Evolutionary conservation across 1,139 yeast genomes (phyloP).

Genomic region (Saccharomyces hybrid): DNA sequence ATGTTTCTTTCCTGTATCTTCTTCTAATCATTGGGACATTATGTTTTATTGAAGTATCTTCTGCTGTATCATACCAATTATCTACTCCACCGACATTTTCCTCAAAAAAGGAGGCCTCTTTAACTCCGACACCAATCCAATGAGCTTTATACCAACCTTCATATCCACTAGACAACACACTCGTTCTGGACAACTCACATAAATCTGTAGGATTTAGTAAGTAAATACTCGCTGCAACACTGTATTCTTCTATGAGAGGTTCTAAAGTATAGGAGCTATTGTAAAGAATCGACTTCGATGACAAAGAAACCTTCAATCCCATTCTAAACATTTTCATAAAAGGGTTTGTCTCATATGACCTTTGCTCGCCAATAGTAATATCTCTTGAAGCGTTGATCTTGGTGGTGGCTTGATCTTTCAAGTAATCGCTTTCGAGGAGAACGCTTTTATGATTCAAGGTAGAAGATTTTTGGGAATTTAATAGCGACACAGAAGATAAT

Average conservation of each 20-base stretch:
- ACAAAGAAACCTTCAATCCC: conserved; percentile 56
- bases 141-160: conserved; percentile 77
- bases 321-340: conserved; percentile 52
- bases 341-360: conserved; percentile 39
- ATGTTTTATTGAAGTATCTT: conserved; percentile 26
- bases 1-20: conserved; percentile 21
- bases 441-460: background rate
- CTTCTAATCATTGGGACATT: conserved; percentile 28
- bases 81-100: conserved; percentile 23
- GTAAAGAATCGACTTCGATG: conserved; percentile 47
- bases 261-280: conserved; percentile 53
- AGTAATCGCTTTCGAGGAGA: background rate
- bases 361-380: conserved; percentile 16
- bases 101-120: conserved; percentile 6
- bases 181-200: conserved; percentile 45
- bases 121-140: conserved; percentile 60
- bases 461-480: conserved; percentile 5
- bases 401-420: background rate
- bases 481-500: conserved; percentile 23
- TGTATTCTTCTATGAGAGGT: conserved; percentile 63
- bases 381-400: conserved; percentile 13
- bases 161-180: conserved; percentile 69
- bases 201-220: conserved; percentile 58
- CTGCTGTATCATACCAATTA: conserved; percentile 25
- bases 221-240: conserved; percentile 67